Evolutionary conservation across 75 land plant genomes (phyloP).

Genomic region (Pinus albicaulis): DNA sequence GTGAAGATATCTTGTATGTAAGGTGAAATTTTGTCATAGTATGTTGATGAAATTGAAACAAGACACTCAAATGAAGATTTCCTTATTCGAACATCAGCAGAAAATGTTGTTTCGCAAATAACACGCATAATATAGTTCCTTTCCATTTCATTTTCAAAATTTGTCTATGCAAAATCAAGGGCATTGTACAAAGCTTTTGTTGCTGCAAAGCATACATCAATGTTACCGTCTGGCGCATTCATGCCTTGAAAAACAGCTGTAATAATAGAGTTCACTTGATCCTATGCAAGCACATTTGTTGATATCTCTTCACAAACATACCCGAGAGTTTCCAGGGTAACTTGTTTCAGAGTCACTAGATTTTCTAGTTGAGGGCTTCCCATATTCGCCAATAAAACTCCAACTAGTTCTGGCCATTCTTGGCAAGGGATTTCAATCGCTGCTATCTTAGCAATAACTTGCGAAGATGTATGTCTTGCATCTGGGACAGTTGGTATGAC

Average conservation of each 20-base stretch:
- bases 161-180: constrained; percentile 76
- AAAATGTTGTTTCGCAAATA: constrained; percentile 62
- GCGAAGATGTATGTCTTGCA: constrained; percentile 74
- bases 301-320: constrained; percentile 84
- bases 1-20: constrained; percentile 60
- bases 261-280: constrained; percentile 74
- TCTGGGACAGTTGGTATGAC: constrained; percentile 48
- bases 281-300: constrained; percentile 61
- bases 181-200: constrained; percentile 75
- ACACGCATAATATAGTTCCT: constrained; percentile 74
- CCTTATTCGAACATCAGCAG: constrained; percentile 52
- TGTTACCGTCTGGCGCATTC: constrained; percentile 30
- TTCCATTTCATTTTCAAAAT: constrained; percentile 80
- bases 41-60: constrained; percentile 63
- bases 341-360: constrained; percentile 44
- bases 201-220: constrained; percentile 68
- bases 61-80: constrained; percentile 76
- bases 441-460: constrained; percentile 78
- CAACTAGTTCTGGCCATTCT: constrained; percentile 72
- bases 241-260: constrained; percentile 86
- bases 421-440: constrained; percentile 63
- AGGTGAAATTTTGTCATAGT: constrained; percentile 61
- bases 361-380: constrained; percentile 22
- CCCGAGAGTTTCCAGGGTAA: constrained; percentile 73
- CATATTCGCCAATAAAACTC: constrained; percentile 53